Percentiles rank a stretch among this genome's conserved stretches.
Evolutionary conservation across 208 protist genomes (phyloP).

Genomic region (Dictyostelium gargantuum): DNA sequence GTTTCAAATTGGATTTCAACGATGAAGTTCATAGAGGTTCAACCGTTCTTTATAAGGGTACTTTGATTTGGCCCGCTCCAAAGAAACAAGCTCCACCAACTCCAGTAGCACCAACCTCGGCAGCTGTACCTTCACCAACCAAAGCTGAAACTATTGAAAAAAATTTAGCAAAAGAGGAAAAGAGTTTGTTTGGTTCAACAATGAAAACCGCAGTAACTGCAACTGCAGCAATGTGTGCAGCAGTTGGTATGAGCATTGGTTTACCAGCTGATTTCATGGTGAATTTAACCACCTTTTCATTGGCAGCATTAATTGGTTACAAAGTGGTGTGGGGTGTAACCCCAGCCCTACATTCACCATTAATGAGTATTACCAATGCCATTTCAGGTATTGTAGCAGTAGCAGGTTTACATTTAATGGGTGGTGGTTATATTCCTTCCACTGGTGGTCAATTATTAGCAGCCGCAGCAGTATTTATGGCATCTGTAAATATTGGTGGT

Average conservation of each 20-base stretch:
- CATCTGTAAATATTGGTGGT: conserved; percentile 91
- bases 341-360: conserved; percentile 91
- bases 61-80: conserved; percentile 54
- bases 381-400: conserved; percentile 89
- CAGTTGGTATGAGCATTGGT: not conserved
- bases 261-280: conserved; percentile 71
- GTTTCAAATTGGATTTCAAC: conserved; percentile 66
- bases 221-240: not conserved
- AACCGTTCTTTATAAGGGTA: conserved; percentile 68
- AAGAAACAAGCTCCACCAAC: not conserved
- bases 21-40: conserved; percentile 76
- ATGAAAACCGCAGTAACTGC: not conserved
- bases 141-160: not conserved
- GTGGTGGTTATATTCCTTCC: conserved; percentile 10
- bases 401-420: conserved; percentile 78
- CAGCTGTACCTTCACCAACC: too few relatives aligned
- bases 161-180: not conserved
- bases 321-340: conserved; percentile 89
- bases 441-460: conserved; percentile 80
- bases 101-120: not conserved
- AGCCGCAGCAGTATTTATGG: conserved; percentile 84
- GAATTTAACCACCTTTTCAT: conserved; percentile 83
- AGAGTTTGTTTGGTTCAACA: not conserved
- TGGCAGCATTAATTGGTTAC: conserved; percentile 86
- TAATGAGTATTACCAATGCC: conserved; percentile 95